Percentiles rank a stretch among this genome's conserved stretches.
Conservation (phyloP, 768 basidiomycete species). For the Lentinula boryana region DNA sequence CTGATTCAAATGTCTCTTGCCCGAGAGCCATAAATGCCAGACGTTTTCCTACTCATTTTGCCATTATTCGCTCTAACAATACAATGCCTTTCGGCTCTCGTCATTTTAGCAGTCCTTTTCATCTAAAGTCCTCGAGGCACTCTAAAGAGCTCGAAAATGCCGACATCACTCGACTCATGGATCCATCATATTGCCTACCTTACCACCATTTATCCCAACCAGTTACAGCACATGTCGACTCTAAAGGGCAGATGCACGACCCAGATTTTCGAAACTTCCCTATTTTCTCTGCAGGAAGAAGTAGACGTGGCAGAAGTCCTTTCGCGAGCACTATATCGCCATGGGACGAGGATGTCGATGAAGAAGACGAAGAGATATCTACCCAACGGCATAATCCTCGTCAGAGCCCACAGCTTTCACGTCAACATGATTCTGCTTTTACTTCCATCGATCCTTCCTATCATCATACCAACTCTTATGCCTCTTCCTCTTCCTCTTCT, state of each 20-base stretch:
- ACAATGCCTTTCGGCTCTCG: not conserved
- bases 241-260: not conserved
- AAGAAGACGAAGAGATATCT: not conserved
- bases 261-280: not conserved
- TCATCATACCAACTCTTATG: constrained; percentile 5
- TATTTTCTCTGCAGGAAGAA: not conserved
- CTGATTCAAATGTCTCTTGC: not conserved
- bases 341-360: not conserved
- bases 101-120: not conserved
- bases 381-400: not conserved
- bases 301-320: not conserved
- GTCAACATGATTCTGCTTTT: not conserved
- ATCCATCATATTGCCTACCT: not conserved
- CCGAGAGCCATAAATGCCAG: not conserved
- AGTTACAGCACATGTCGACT: not conserved
- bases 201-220: not conserved
- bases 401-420: not conserved
- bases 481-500: constrained; percentile 20
- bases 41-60: not conserved
- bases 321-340: not conserved
- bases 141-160: not conserved
- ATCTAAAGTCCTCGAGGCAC: not conserved
- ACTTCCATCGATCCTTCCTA: not conserved
- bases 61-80: not conserved
- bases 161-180: not conserved